Percentiles rank a stretch among this genome's conserved stretches.
These are phyloP conservation scores for Asterophora lycoperdoides DNA, from an alignment of 768 basidiomycete genomes.

Conservation along the genomic window DNA sequence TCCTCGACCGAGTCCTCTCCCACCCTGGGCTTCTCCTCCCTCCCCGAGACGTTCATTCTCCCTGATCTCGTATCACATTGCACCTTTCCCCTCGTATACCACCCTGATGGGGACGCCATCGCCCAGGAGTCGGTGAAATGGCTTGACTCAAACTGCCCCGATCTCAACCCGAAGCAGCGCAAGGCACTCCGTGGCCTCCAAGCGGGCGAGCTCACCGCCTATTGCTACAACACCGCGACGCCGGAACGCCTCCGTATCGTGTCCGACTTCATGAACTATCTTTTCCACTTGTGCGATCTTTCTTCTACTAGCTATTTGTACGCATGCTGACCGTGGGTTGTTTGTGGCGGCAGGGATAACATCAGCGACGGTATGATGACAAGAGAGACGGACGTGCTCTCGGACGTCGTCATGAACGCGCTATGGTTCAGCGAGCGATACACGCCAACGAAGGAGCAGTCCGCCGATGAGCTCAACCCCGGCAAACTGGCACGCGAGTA, in stretches of 20 bases:
- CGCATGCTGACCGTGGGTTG: too few relatives aligned
- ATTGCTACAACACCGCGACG: conserved; percentile 56
- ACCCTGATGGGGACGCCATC: conserved; percentile 41
- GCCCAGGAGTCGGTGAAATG: conserved; percentile 46
- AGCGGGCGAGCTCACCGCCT: conserved; percentile 62
- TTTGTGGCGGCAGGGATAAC: conserved; percentile 45
- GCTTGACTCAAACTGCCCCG: conserved; percentile 45
- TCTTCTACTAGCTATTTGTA: background rate
- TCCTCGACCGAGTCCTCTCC: background rate
- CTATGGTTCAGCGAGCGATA: conserved; percentile 54
- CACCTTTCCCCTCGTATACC: conserved; percentile 40
- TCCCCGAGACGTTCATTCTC: conserved; percentile 35
- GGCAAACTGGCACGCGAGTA: conserved; percentile 69
- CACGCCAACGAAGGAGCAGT: conserved; percentile 42
- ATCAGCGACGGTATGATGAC: conserved; percentile 78
- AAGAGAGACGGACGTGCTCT: conserved; percentile 51
- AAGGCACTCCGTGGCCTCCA: conserved; percentile 53
- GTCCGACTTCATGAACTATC: conserved; percentile 64
- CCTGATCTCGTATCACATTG: conserved; percentile 55
- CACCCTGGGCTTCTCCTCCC: background rate
- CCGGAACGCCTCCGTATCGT: conserved; percentile 57
- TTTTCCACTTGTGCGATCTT: conserved; percentile 45
- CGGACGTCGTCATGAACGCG: conserved; percentile 68
- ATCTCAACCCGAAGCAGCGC: conserved; percentile 40
- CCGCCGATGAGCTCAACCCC: conserved; percentile 44